A percentile compares a stretch with the other conserved stretches of the same genome.
Conservation (phyloP, 768 basidiomycete genomes). For the Trametes sanguinea region DNA sequence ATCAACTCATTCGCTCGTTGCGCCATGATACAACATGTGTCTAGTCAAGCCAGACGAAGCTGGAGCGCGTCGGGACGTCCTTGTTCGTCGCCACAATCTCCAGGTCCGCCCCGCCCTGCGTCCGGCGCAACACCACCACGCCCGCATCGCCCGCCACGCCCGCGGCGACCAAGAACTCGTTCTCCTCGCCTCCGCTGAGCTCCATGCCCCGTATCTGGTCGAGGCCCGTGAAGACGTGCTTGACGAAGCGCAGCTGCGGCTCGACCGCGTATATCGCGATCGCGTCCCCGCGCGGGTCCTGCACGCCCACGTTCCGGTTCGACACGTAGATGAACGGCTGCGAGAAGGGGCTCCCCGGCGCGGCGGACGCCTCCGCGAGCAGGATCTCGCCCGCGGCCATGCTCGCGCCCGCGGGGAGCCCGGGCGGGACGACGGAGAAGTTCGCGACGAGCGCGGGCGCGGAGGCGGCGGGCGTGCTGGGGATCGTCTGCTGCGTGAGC, state of each 20-base stretch:
- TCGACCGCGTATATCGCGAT: constrained; percentile 61
- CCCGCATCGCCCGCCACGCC: constrained; percentile 58
- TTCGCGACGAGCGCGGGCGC: constrained; percentile 47
- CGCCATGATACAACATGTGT: not conserved
- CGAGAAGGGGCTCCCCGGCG: constrained; percentile 45
- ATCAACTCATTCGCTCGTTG: not conserved
- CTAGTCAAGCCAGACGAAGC: constrained; percentile 51
- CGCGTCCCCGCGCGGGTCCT: constrained; percentile 57
- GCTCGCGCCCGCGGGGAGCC: constrained; percentile 39
- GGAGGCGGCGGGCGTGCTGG: constrained; percentile 47
- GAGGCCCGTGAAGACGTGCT: constrained; percentile 63
- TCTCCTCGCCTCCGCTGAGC: constrained; percentile 46
- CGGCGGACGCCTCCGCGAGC: constrained; percentile 47
- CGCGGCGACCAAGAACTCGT: constrained; percentile 57
- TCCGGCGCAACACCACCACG: constrained; percentile 55
- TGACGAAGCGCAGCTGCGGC: constrained; percentile 41
- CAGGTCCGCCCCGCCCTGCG: constrained; percentile 55
- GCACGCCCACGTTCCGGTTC: constrained; percentile 58
- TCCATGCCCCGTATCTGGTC: constrained; percentile 68
- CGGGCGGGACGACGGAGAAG: constrained; percentile 49
- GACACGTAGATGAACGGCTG: constrained; percentile 64
- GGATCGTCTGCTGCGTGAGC: constrained; percentile 61
- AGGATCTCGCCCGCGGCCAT: constrained; percentile 65
- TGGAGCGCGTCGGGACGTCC: constrained; percentile 51
- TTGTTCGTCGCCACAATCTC: constrained; percentile 56